Evolutionary conservation across 225 moss, liverwort and hornwort species (phyloP), one percentile per base, ranked within the genome.

Genomic region (Polytrichum commune): DNA sequence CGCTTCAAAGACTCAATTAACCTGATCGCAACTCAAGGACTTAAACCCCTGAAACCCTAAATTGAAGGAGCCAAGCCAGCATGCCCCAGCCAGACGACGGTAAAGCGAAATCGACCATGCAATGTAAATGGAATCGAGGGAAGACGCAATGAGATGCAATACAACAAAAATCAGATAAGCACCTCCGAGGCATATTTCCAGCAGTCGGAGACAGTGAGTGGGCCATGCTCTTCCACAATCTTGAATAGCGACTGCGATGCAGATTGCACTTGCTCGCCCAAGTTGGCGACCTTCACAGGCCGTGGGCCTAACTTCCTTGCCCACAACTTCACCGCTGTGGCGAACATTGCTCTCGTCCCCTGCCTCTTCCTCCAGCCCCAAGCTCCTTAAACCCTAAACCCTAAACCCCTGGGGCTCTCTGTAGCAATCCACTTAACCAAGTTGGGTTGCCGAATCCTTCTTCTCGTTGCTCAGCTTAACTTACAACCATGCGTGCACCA

Each of bases 121-220:
- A 46, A 46, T 46, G 46, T 3, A 46, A 46, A 46, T 46, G 0
- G 0, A 13, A 46, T 46, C 13, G 46, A 46, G 16, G 16, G 46
- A 4, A 46, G 13, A 46, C 0, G 10, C 8, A 38, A 38, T 3
- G 38, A 38, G 2, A 9, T 13, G 16, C 3, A 46, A 46, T 16
- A 16, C 46, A 46, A 46, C 16, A 46, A 13, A 46, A 38, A 38
- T 38, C 28, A 38, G 58, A 66, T 18, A 29, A 19, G 72, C 67
- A 87, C 84, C 87, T 77, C 46, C 1, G 84, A 70, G 30, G 87
- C 84, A 79, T 73, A 75, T 64, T 65, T 75, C 87, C 84, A 87
- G 77, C 79, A 79, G 33, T 84, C 84, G n/a, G 74, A 75, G 28
- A 81, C 84, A 35, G 84, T 87, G 70, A 87, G 75, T 28, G 87